Base-by-base conservation (phyloP, 208 protist species). In the Zelonia costaricensis region DNA sequence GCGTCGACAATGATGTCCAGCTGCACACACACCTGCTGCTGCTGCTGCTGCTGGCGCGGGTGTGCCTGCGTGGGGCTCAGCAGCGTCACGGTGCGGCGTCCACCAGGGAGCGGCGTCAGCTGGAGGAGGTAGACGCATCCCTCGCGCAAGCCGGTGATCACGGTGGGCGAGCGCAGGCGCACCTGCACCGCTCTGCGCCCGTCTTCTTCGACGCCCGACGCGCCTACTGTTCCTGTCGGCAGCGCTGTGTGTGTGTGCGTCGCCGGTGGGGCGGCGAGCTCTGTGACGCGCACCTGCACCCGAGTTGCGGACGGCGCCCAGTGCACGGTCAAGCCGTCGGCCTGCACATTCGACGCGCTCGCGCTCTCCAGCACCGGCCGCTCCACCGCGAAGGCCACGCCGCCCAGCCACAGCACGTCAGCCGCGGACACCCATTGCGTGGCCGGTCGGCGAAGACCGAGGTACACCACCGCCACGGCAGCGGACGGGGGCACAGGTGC, bases 121-220 rank as follows among this genome's bases (percentile, higher is more conserved):
- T 67, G 40, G n/a, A 67, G 49, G 38, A 58, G 51, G 23, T 67
- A 67, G 25, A 67, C 58, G 39, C 40, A 55, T 1, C 48, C 61
- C 42, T 49, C 52, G 25, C 22, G 48, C 18, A 67, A 30, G 0
- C 61, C 61, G 8, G n/a, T 22, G 30, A 67, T 39, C 40, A 54
- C 22, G 1, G 30, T 18, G 4, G 61, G 61, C 2, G 61, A 67
- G 7, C 4, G 22, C 13, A 39, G 51, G 0, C 39, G 3, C 2
- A 58, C 38, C 7, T 49, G 18, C 6, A 42, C 61, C 0, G 18
- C 16, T 25, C 40, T 38, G 3, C 40, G n/a, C 18, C 27, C 18
- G 12, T 57, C 49, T 38, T 36, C 31, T 16, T 30, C 49, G 10
- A 38, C 49, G 18, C 27, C 46, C 8, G 46, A 13, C 20, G 27